Evolutionary conservation across 768 basidiomycete species (phyloP).

Genomic region (Macrolepiota albuminosa): DNA sequence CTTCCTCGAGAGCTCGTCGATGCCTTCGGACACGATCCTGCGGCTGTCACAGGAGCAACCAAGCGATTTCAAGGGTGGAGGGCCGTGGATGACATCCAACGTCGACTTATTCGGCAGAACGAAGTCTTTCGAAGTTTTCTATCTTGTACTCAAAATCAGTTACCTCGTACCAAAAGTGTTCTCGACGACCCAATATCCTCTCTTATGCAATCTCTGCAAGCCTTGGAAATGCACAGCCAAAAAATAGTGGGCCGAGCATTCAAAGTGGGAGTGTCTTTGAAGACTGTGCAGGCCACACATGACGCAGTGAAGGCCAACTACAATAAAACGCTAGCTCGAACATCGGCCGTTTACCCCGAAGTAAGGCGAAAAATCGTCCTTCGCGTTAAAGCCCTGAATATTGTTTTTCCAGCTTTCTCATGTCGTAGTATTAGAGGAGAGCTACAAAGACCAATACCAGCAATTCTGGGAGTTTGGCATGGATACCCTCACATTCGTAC

Average conservation of each 20-base stretch:
- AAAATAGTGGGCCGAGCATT: slow-evolving; percentile 42
- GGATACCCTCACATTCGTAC: slow-evolving; percentile 68
- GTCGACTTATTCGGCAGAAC: slow-evolving; percentile 58
- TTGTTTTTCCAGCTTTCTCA: slow-evolving; percentile 50
- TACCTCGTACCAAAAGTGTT: slow-evolving; percentile 31
- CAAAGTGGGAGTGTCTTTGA: slow-evolving; percentile 44
- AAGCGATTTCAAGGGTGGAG: slow-evolving; percentile 59
- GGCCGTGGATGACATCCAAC: slow-evolving; percentile 72
- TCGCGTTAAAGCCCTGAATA: neutral
- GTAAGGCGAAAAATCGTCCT: slow-evolving; percentile 30
- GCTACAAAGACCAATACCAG: slow-evolving; percentile 75
- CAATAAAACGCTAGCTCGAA: slow-evolving; percentile 58
- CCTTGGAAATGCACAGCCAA: slow-evolving; percentile 42
- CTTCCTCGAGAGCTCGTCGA: slow-evolving; percentile 68
- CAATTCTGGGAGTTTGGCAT: slow-evolving; percentile 80
- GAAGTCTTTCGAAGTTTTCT: slow-evolving; percentile 48
- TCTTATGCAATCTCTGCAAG: slow-evolving; percentile 44
- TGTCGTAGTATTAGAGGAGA: slow-evolving; percentile 70
- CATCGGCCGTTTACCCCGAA: slow-evolving; percentile 77
- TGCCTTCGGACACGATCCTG: slow-evolving; percentile 72
- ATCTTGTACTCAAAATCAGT: slow-evolving; percentile 17
- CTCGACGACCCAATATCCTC: slow-evolving; percentile 50
- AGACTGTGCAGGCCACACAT: slow-evolving; percentile 52
- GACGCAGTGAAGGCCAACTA: slow-evolving; percentile 56
- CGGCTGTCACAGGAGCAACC: slow-evolving; percentile 66